Evolutionary conservation across 768 basidiomycete species (phyloP).

Genomic region (Suillus spraguei): DNA sequence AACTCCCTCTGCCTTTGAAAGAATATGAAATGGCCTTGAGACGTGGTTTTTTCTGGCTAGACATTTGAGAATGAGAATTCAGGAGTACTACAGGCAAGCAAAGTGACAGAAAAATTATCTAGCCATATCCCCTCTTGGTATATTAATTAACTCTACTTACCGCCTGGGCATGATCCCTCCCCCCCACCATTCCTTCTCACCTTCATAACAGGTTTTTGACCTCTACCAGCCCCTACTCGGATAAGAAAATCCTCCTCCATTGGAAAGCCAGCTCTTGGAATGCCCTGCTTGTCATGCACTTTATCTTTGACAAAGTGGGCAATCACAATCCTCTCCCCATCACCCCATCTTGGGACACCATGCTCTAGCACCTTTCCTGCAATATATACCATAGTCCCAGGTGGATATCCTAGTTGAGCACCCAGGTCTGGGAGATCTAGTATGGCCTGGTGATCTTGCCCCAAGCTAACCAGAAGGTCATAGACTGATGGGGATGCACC

Average conservation of each 20-base stretch:
- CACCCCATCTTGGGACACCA: neutral
- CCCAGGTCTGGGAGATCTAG: slow-evolving; percentile 4
- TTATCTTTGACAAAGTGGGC: slow-evolving; percentile 5
- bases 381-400: slow-evolving; percentile 6
- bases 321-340: slow-evolving; percentile 1
- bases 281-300: neutral
- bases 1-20: neutral
- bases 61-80: neutral
- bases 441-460: neutral
- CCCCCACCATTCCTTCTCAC: neutral
- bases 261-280: neutral
- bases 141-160: neutral
- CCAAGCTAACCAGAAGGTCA: slow-evolving; percentile 12
- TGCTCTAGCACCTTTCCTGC: slow-evolving; percentile 3
- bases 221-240: slow-evolving; percentile 2
- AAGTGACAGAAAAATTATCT: neutral
- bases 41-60: neutral
- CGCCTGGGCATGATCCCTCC: neutral
- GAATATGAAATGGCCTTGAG: neutral
- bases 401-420: neutral
- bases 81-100: neutral
- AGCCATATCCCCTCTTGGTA: neutral
- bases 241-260: slow-evolving; percentile 1
- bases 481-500: neutral
- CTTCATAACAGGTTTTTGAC: neutral